Base-by-base conservation (phyloP, 164 flowering plant genomes). In the Paratinospora sagittata region DNA sequence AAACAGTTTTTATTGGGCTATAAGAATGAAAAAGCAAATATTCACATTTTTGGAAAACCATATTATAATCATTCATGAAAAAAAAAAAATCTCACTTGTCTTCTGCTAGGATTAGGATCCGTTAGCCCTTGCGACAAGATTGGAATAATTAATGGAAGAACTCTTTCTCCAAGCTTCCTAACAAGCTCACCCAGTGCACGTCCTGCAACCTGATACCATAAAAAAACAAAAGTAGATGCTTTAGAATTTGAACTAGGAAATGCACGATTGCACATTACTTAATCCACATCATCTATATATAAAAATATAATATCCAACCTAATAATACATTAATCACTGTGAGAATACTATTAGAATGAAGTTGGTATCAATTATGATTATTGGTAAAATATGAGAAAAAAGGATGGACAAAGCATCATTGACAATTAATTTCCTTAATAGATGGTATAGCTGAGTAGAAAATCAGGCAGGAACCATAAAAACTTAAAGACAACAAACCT, bases 81-180 rank as follows among this genome's bases (percentile, higher is more conserved):
- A 55, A 55, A 55, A 55, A 23, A 55, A 43, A 43, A 57, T 47
- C 88, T 80, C 72, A 93, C 99, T 72, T 96, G 99, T 93, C 99
- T 90, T 83, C 92, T 82, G 81, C 89, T 72, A 68, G 92, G 80
- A 80, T 80, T 78, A 47, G 90, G 80, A 62, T 93, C 93, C 69
- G 83, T 91, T 69, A 96, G 79, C 37, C 99, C 99, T 72, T 75
- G 67, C 9, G 99, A 84, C 74, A 96, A 82, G 71, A 92, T 91
- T 34, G 98, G 99, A 66, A 95, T 90, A 63, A 96, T 89, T 78
- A 90, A 43, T 45, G 98, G 97, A 76, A 96, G 91, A 33, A 96
- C 99, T 82, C 99, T 89, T 71, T 95, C 99, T 72, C 99, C 99
- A 80, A 96, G 99, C 84, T 96, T 96, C 80, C 96, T 82, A 16